phyloP scores from a whole-genome alignment of 352 stramenopile species.

The Phytophthora colocasiae region DNA sequence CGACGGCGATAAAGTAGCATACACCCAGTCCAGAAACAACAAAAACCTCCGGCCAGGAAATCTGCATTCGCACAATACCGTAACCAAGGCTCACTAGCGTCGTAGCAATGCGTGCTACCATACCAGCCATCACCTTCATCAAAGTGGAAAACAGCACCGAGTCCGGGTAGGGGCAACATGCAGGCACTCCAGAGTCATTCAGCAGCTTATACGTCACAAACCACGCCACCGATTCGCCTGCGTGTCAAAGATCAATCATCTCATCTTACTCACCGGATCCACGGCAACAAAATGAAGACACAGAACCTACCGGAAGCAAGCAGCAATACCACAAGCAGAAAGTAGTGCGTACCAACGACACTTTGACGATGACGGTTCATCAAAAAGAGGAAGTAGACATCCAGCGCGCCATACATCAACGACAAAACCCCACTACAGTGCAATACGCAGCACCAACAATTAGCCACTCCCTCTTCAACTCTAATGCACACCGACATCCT shows the following conservation, averaged over 20 bases:
- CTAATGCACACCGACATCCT: background rate
- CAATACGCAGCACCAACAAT: conserved; percentile 22
- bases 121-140: conserved; percentile 75
- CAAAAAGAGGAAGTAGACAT: conserved; percentile 71
- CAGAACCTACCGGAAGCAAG: conserved; percentile 64
- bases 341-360: conserved; percentile 86
- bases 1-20: conserved; percentile 85
- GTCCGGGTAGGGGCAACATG: conserved; percentile 82
- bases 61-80: conserved; percentile 74
- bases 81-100: conserved; percentile 86
- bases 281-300: background rate
- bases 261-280: background rate
- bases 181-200: conserved; percentile 70
- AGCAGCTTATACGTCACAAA: conserved; percentile 82
- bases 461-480: conserved; percentile 4
- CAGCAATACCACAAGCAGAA: conserved; percentile 80
- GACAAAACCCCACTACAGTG: conserved; percentile 65
- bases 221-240: conserved; percentile 76
- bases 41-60: conserved; percentile 79
- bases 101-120: conserved; percentile 78
- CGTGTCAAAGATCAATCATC: background rate
- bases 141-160: conserved; percentile 77
- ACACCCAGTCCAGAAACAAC: conserved; percentile 78
- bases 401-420: conserved; percentile 75
- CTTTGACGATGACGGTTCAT: conserved; percentile 74